A percentile compares a stretch with the other conserved stretches of the same genome.
These are phyloP conservation scores for Alectoria sarmentosa DNA, from an alignment of 495 filamentous ascomycete species.

Conservation along the genomic window DNA sequence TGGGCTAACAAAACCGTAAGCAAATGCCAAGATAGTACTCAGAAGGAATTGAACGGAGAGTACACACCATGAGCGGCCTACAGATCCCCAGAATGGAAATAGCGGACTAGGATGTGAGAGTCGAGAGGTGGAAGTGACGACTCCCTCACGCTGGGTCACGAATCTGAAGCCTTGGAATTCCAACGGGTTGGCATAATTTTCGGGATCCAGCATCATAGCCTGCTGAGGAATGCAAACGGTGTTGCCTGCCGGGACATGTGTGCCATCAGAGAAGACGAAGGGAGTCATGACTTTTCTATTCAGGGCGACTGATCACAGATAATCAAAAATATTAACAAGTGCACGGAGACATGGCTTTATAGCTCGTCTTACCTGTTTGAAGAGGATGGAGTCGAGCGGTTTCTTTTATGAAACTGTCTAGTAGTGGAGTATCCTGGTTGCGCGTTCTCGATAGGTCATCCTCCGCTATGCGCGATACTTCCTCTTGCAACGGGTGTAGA, in stretches of 20 bases:
- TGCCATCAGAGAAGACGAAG: conserved; percentile 18
- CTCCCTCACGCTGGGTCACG: conserved; percentile 14
- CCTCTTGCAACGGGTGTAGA: conserved; percentile 10
- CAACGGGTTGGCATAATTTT: conserved; percentile 4
- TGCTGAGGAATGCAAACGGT: conserved; percentile 20
- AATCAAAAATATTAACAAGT: too few species aligned
- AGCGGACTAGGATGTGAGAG: conserved; percentile 19
- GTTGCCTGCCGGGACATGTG: conserved; percentile 18
- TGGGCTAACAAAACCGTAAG: too few species aligned
- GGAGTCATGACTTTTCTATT: conserved; percentile 18
- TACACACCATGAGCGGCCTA: conserved; percentile 17
- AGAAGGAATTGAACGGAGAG: too few species aligned
- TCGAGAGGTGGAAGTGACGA: not conserved
- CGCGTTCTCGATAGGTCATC: conserved; percentile 6
- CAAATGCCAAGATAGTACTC: too few species aligned
- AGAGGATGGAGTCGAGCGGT: conserved; percentile 22
- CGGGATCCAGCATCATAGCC: conserved; percentile 19
- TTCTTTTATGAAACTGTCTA: conserved; percentile 28
- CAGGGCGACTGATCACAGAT: conserved; percentile 18
- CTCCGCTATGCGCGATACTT: conserved; percentile 17
- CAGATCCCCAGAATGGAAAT: conserved; percentile 24
- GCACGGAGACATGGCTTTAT: too few species aligned
- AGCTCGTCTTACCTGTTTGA: conserved; percentile 17
- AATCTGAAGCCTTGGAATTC: conserved; percentile 22
- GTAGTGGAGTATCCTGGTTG: conserved; percentile 24